Percentiles rank a stretch among this genome's conserved stretches.
Conservation (phyloP, 768 basidiomycete genomes). For the Amanita polypyramis region DNA sequence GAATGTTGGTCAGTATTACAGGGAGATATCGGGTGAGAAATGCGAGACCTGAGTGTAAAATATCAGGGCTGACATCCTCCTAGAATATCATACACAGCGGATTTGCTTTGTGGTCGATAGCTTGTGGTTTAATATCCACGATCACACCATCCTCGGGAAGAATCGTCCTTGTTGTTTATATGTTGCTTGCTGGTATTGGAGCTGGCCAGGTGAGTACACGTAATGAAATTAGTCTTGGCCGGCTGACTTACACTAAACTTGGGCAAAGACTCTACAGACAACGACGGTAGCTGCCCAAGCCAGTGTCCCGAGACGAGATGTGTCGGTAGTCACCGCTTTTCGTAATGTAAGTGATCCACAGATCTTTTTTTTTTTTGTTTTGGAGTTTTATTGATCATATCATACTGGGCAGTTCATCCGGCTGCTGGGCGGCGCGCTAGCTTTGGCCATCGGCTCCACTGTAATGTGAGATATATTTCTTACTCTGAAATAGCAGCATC, state of each 20-base stretch:
- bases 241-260: not conserved
- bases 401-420: slow-evolving; percentile 43
- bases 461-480: slow-evolving; percentile 28
- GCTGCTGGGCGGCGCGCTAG: slow-evolving; percentile 58
- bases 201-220: slow-evolving; percentile 41
- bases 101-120: slow-evolving; percentile 60
- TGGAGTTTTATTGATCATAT: not conserved
- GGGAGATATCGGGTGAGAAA: slow-evolving; percentile 46
- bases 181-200: slow-evolving; percentile 49
- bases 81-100: slow-evolving; percentile 52
- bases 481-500: not conserved
- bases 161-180: slow-evolving; percentile 45
- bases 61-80: not conserved
- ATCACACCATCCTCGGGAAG: slow-evolving; percentile 37
- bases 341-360: slow-evolving; percentile 34
- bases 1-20: slow-evolving; percentile 50
- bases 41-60: not conserved
- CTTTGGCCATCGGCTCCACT: slow-evolving; percentile 51
- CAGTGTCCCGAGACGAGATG: slow-evolving; percentile 56
- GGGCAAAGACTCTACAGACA: slow-evolving; percentile 42
- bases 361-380: no score
- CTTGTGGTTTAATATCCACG: slow-evolving; percentile 61
- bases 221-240: not conserved
- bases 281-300: slow-evolving; percentile 69
- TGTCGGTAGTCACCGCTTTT: slow-evolving; percentile 67